A percentile compares a stretch with the other conserved stretches of the same genome.
phyloP scores from a whole-genome alignment of 1,284 basidiomycete genomes.

The Dichomitus squalens region DNA sequence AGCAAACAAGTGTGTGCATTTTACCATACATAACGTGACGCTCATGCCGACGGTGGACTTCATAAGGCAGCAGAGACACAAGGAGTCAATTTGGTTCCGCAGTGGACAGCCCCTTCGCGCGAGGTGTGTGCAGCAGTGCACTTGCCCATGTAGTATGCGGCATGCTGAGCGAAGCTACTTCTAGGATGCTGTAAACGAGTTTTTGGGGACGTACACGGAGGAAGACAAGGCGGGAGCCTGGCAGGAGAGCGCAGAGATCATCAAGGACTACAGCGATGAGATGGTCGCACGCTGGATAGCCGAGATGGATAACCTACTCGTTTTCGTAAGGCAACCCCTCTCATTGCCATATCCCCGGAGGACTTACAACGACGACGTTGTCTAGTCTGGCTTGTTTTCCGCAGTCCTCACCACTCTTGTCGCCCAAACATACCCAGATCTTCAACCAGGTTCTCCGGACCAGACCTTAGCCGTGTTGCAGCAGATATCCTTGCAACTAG shows the following conservation, averaged over 20 bases:
- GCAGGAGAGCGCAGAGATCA: not conserved
- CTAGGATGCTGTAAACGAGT: no score
- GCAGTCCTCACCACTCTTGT: slow-evolving; percentile 11
- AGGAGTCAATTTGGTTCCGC: no score
- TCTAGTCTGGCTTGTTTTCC: slow-evolving; percentile 15
- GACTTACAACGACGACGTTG: not conserved
- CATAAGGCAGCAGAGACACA: no score
- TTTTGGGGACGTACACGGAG: not conserved
- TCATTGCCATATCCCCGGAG: no score
- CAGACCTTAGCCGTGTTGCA: not conserved
- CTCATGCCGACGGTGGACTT: no score
- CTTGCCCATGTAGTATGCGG: no score
- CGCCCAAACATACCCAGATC: slow-evolving; percentile 8
- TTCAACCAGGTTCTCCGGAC: slow-evolving; percentile 6
- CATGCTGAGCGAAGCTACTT: no score
- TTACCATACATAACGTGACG: no score
- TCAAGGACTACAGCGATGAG: slow-evolving; percentile 7
- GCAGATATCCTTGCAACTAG: slow-evolving; percentile 6
- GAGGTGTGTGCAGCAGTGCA: no score
- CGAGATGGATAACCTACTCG: slow-evolving; percentile 15
- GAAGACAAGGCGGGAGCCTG: not conserved
- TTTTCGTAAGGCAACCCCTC: slow-evolving; percentile 8
- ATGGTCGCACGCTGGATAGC: slow-evolving; percentile 8
- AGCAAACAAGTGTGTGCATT: no score
- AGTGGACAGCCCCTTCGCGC: no score